A percentile compares a stretch with the other conserved stretches of the same genome.
Evolutionary conservation across 2,329 filamentous ascomycete species (phyloP).

Genomic region (Penicillium thymicola): DNA sequence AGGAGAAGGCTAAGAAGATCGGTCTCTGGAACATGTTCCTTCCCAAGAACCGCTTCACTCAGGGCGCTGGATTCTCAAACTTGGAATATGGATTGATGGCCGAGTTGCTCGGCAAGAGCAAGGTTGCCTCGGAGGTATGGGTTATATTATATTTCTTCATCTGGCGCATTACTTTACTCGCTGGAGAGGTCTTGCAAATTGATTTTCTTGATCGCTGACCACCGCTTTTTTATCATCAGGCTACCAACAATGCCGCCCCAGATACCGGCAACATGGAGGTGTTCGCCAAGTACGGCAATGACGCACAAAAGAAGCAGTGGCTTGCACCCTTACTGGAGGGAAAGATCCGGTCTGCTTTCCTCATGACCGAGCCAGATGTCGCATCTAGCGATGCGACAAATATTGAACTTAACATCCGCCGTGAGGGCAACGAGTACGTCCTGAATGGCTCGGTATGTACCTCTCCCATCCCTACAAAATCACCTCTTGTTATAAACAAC

Average conservation of each 20-base stretch:
- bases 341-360: slow-evolving; percentile 81
- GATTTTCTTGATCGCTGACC: not conserved
- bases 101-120: slow-evolving; percentile 86
- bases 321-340: slow-evolving; percentile 76
- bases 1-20: slow-evolving; percentile 74
- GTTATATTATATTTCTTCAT: slow-evolving; percentile 1
- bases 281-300: slow-evolving; percentile 83
- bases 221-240: slow-evolving; percentile 37
- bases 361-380: slow-evolving; percentile 90
- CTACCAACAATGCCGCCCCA: slow-evolving; percentile 84
- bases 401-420: slow-evolving; percentile 77
- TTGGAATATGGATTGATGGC: slow-evolving; percentile 98
- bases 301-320: slow-evolving; percentile 80
- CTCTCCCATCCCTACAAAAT: not conserved
- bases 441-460: slow-evolving; percentile 74
- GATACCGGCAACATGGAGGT: slow-evolving; percentile 98
- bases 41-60: slow-evolving; percentile 89
- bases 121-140: slow-evolving; percentile 67
- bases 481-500: not conserved
- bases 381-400: slow-evolving; percentile 91
- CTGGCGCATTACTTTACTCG: slow-evolving; percentile 1
- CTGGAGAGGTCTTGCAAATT: too few relatives aligned
- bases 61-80: slow-evolving; percentile 91
- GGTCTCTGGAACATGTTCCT: slow-evolving; percentile 99
- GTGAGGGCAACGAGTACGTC: slow-evolving; percentile 83